phyloP scores from a whole-genome alignment of 805 yeast species.

The Jamesozyma hellenica region DNA sequence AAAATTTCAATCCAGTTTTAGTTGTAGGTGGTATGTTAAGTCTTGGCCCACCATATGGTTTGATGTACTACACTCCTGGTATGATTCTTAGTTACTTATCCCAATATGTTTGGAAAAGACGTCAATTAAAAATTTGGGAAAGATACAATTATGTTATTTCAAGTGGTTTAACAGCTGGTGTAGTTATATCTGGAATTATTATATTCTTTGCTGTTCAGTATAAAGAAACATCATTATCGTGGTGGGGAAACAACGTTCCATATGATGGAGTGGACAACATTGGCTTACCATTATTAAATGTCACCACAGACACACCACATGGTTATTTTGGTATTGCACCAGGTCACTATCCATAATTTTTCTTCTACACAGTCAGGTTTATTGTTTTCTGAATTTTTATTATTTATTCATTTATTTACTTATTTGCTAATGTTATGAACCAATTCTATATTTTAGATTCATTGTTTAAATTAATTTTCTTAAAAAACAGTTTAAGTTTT shows the following conservation, averaged over 20 bases:
- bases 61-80: constrained; percentile 27
- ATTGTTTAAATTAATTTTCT: too few relatives aligned
- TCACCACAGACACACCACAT: constrained; percentile 9
- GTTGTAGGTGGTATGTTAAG: constrained; percentile 41
- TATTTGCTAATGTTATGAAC: too few relatives aligned
- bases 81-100: constrained; percentile 30
- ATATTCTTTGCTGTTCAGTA: constrained; percentile 45
- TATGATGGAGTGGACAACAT: constrained; percentile 13
- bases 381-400: too few relatives aligned
- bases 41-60: constrained; percentile 43
- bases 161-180: constrained; percentile 51
- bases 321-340: constrained; percentile 22
- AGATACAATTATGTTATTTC: constrained; percentile 42
- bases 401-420: too few relatives aligned
- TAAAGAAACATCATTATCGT: constrained; percentile 34
- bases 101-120: constrained; percentile 41
- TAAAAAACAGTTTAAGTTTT: too few relatives aligned
- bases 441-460: too few relatives aligned
- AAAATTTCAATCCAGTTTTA: constrained; percentile 41
- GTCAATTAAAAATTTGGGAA: constrained; percentile 46
- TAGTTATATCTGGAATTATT: constrained; percentile 42
- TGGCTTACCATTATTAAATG: constrained; percentile 10
- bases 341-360: constrained; percentile 24
- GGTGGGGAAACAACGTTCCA: constrained; percentile 59
- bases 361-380: too few relatives aligned